These are phyloP conservation scores for Coprinopsis strossmayeri DNA, from an alignment of 768 basidiomycete genomes.

Conservation along the genomic window DNA sequence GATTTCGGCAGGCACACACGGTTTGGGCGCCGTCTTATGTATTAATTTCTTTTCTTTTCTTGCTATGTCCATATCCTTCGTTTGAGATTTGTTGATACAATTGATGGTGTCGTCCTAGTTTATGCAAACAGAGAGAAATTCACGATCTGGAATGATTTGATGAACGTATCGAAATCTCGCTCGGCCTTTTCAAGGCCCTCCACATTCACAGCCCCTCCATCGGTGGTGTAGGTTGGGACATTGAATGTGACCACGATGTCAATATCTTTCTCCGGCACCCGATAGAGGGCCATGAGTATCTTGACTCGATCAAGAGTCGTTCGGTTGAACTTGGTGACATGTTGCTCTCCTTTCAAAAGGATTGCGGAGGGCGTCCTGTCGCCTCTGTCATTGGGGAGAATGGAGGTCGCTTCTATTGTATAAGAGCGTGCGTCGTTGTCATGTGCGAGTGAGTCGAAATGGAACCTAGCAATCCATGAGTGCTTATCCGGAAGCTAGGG, in stretches of 20 bases:
- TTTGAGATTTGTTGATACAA: not conserved
- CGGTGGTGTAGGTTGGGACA: constrained; percentile 50
- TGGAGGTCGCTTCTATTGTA: constrained; percentile 34
- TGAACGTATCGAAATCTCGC: constrained; percentile 47
- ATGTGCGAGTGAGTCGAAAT: constrained; percentile 85
- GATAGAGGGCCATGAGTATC: constrained; percentile 77
- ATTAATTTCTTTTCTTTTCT: not conserved
- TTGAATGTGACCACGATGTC: constrained; percentile 88
- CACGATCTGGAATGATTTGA: constrained; percentile 54
- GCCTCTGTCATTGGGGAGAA: constrained; percentile 33
- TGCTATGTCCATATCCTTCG: too few relatives aligned
- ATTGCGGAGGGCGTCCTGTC: constrained; percentile 53
- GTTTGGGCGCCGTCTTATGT: not conserved
- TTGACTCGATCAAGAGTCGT: constrained; percentile 56
- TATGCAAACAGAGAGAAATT: constrained; percentile 68
- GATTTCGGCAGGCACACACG: too few relatives aligned
- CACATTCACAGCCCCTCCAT: constrained; percentile 36
- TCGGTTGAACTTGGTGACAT: constrained; percentile 72
- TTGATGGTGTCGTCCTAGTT: not conserved
- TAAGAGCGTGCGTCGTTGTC: constrained; percentile 71
- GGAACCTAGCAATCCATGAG: constrained; percentile 55
- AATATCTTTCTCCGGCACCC: constrained; percentile 59
- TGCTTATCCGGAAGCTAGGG: constrained; percentile 6
- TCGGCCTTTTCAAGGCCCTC: constrained; percentile 29
- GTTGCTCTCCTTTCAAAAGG: constrained; percentile 63